phyloP scores from a whole-genome alignment of 768 basidiomycete species.

The Lyophyllum semitale region DNA sequence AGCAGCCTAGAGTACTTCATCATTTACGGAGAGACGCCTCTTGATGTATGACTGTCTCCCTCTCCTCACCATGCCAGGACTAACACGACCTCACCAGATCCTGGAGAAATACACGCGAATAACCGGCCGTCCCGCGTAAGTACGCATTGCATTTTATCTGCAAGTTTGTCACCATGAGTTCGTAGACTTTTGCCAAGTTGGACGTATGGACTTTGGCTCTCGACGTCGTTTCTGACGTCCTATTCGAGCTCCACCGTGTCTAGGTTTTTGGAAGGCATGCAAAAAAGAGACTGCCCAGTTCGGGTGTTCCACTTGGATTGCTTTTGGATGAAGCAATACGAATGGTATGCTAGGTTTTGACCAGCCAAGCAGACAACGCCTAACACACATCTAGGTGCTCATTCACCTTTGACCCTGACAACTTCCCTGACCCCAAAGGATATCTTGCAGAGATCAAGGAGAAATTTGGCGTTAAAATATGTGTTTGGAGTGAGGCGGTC shows the following conservation, averaged over 20 bases:
- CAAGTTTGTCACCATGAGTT: slow-evolving; percentile 18
- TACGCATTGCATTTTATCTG: neutral
- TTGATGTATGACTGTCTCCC: slow-evolving; percentile 47
- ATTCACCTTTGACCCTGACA: slow-evolving; percentile 76
- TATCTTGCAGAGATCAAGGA: slow-evolving; percentile 62
- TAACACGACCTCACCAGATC: slow-evolving; percentile 37
- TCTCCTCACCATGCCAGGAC: neutral
- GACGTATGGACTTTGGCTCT: slow-evolving; percentile 80
- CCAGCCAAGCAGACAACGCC: neutral
- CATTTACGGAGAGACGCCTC: slow-evolving; percentile 68
- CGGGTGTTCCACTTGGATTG: slow-evolving; percentile 79
- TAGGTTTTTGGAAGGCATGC: slow-evolving; percentile 72
- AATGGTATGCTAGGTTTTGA: slow-evolving; percentile 43
- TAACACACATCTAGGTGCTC: slow-evolving; percentile 50
- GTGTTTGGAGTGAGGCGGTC: slow-evolving; percentile 60
- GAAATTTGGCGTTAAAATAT: slow-evolving; percentile 69
- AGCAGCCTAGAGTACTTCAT: slow-evolving; percentile 69
- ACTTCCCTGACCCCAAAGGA: slow-evolving; percentile 71
- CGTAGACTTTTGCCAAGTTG: slow-evolving; percentile 65
- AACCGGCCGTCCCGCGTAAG: slow-evolving; percentile 63
- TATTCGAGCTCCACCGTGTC: slow-evolving; percentile 71
- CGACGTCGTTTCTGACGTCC: slow-evolving; percentile 74
- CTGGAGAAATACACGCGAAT: slow-evolving; percentile 62
- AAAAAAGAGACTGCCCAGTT: slow-evolving; percentile 59
- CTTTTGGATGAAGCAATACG: slow-evolving; percentile 76